A percentile compares a stretch with the other conserved stretches of the same genome.
Conservation (phyloP, 345 rosid genomes). For the Citrus trifoliata region DNA sequence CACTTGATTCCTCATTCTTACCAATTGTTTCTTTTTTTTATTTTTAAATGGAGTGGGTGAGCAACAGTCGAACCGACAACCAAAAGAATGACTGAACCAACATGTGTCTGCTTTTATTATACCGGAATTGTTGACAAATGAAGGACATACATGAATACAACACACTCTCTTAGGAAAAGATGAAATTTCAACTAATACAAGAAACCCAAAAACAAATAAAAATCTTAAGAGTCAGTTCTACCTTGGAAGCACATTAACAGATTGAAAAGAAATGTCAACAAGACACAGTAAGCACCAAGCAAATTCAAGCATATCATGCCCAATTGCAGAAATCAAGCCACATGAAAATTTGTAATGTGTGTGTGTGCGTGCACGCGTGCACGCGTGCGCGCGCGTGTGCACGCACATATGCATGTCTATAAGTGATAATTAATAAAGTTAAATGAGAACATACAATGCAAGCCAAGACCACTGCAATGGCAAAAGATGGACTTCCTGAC, state of each 20-base stretch:
- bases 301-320: neutral
- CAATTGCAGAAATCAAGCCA: neutral
- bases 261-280: too few species aligned
- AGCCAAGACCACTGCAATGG: conserved; percentile 79
- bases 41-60: too few species aligned
- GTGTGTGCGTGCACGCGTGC: too few species aligned
- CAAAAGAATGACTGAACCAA: neutral
- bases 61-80: neutral
- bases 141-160: neutral
- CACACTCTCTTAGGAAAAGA: neutral
- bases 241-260: too few species aligned
- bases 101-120: neutral
- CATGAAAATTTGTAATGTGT: neutral
- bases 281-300: neutral
- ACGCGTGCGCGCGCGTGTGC: too few species aligned
- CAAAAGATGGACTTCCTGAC: conserved; percentile 70
- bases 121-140: neutral
- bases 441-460: conserved; percentile 63
- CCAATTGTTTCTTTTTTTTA: neutral
- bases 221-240: neutral
- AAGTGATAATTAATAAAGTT: neutral
- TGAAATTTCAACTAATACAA: neutral
- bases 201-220: neutral
- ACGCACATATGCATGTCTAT: too few species aligned
- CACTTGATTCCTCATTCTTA: neutral